Percentiles rank a stretch among this genome's conserved stretches.
phyloP scores from a whole-genome alignment of 2,329 filamentous ascomycete genomes.

The Alternaria sp. region DNA sequence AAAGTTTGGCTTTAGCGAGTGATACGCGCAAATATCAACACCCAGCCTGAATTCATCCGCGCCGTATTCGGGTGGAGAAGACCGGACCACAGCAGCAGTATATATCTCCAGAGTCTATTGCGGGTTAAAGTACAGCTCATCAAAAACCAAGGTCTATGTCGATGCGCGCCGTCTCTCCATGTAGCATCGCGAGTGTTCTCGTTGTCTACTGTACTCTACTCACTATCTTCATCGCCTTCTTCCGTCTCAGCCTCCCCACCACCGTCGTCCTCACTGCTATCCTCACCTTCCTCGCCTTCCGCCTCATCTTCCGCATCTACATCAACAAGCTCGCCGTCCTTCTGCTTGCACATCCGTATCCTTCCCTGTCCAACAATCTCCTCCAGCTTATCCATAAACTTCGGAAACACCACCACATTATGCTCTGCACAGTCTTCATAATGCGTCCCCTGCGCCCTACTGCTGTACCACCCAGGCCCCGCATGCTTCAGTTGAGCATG shows the following conservation, averaged over 20 bases:
- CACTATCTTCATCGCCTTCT: background rate
- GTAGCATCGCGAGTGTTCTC: background rate
- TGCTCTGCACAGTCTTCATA: background rate
- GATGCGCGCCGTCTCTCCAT: background rate
- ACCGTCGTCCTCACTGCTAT: background rate
- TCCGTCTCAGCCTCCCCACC: background rate
- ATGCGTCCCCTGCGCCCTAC: background rate
- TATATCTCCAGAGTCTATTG: too few species aligned
- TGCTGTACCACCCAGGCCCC: too few species aligned
- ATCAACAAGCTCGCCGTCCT: background rate
- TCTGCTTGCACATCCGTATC: background rate
- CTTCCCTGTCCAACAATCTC: background rate
- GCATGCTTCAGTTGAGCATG: background rate
- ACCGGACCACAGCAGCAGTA: too few species aligned
- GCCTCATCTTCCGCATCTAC: background rate
- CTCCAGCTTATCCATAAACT: background rate
- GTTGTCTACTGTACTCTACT: background rate
- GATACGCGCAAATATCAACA: too few species aligned
- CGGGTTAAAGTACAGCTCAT: too few species aligned
- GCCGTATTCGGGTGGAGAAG: too few species aligned
- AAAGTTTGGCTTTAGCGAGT: too few species aligned
- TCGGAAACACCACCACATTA: background rate
- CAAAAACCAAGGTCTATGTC: too few species aligned
- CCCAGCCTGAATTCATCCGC: too few species aligned
- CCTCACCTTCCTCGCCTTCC: background rate